These are phyloP conservation scores for Thinopyrum elongatum DNA, from an alignment of 176 grass and related monocot species.

Conservation along the genomic window DNA sequence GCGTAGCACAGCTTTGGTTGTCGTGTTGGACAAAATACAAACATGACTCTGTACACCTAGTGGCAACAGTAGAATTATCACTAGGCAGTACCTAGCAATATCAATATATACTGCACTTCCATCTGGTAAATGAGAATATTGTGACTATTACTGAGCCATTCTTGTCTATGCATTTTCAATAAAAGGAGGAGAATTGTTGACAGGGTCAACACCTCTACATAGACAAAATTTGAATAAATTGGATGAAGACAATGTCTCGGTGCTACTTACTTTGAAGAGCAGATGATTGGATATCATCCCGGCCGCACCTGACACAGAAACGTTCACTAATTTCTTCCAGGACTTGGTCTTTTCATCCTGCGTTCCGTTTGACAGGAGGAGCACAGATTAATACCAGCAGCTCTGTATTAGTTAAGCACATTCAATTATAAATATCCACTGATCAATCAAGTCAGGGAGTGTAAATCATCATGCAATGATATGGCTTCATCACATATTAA, in stretches of 20 bases:
- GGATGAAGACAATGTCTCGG: neutral
- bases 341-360: constrained; percentile 66
- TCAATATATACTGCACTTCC: neutral
- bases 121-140: neutral
- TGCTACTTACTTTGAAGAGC: constrained; percentile 74
- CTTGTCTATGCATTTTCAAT: neutral
- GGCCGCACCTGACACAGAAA: constrained; percentile 87
- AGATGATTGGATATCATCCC: constrained; percentile 98
- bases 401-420: neutral
- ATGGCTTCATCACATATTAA: neutral
- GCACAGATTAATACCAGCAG: neutral
- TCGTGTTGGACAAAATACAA: neutral
- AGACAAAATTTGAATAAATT: neutral
- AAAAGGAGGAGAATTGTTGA: neutral
- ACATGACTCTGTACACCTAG: neutral
- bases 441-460: neutral
- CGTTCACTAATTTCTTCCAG: constrained; percentile 86
- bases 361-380: constrained; percentile 4
- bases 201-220: neutral
- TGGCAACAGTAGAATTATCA: neutral
- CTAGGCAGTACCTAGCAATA: neutral
- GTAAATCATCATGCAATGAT: neutral
- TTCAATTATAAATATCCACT: neutral
- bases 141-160: neutral
- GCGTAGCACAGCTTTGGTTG: neutral